phyloP scores from a whole-genome alignment of 2,329 filamentous ascomycete species.

The Ampelomyces quisqualis region DNA sequence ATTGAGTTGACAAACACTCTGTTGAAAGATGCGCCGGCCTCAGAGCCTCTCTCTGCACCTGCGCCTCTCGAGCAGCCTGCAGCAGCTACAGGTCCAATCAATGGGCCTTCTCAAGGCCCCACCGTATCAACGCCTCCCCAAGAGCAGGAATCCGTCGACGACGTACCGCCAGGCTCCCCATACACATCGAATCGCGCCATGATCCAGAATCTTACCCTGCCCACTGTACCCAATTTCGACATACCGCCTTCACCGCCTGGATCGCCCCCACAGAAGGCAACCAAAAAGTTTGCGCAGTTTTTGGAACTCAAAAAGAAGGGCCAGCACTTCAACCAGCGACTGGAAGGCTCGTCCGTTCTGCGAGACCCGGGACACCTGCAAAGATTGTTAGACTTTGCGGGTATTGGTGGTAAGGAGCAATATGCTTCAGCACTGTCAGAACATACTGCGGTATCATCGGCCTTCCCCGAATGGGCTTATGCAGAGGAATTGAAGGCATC shows the following conservation, averaged over 20 bases:
- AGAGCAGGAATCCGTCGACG: constrained; percentile 15
- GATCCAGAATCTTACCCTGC: constrained; percentile 72
- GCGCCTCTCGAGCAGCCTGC: constrained; percentile 10
- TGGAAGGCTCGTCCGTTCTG: constrained; percentile 66
- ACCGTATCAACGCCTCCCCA: constrained; percentile 21
- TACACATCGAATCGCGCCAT: constrained; percentile 66
- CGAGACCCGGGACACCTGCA: constrained; percentile 71
- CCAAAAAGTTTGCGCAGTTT: constrained; percentile 71
- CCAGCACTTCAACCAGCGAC: constrained; percentile 74
- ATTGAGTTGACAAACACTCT: constrained; percentile 33
- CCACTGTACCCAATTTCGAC: constrained; percentile 67
- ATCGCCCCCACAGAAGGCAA: constrained; percentile 49
- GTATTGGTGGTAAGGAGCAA: constrained; percentile 57
- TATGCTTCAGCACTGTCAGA: constrained; percentile 62
- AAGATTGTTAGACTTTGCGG: constrained; percentile 71
- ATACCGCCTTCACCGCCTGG: constrained; percentile 74
- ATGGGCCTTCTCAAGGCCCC: constrained; percentile 34
- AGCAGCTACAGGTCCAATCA: constrained; percentile 14
- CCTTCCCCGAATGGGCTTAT: constrained; percentile 48
- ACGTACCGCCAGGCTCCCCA: constrained; percentile 55
- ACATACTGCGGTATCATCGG: constrained; percentile 42
- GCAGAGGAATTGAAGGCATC: constrained; percentile 45
- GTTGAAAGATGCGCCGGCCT: constrained; percentile 15
- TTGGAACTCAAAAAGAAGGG: constrained; percentile 74
- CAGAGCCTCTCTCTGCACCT: constrained; percentile 10